Percentiles rank a stretch among this genome's conserved stretches.
Evolutionary conservation across 148 eudicot species (phyloP).

Genomic region (Vaccinium corymbosum): DNA sequence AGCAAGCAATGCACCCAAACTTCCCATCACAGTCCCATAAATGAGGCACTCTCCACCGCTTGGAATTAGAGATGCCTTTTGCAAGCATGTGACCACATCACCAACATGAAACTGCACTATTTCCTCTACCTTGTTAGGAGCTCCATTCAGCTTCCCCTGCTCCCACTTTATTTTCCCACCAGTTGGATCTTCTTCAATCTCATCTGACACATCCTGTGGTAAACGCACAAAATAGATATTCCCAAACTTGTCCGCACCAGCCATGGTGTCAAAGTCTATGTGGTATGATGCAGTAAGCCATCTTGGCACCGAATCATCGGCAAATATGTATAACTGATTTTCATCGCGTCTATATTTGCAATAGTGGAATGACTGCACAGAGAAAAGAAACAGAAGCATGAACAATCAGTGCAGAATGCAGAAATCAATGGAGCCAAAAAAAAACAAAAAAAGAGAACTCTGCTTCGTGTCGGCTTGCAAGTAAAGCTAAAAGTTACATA

Average conservation of each 20-base stretch:
- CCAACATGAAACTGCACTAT: conserved; percentile 98
- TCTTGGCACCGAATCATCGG: conserved; percentile 93
- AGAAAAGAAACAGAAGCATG: conserved; percentile 9
- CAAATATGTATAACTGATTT: conserved; percentile 92
- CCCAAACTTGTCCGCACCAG: conserved; percentile 97
- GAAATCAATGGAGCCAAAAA: not conserved
- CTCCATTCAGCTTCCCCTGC: conserved; percentile 94
- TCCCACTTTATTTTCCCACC: conserved; percentile 98
- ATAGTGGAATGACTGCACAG: conserved; percentile 87
- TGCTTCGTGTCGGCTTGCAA: not conserved
- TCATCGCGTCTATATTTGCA: conserved; percentile 98
- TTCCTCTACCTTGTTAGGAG: conserved; percentile 95
- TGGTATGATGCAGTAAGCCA: conserved; percentile 95
- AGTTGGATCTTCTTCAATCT: conserved; percentile 98
- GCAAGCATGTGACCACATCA: conserved; percentile 86
- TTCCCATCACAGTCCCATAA: conserved; percentile 99
- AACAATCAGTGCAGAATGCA: conserved; percentile 17
- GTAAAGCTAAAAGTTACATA: not conserved
- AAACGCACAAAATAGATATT: conserved; percentile 88
- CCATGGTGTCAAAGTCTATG: conserved; percentile 95
- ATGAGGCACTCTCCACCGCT: conserved; percentile 89
- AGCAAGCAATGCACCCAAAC: conserved; percentile 92
- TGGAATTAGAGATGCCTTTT: conserved; percentile 90
- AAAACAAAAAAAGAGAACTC: not conserved
- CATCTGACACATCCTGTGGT: conserved; percentile 94